Base-by-base conservation (phyloP, 2,329 filamentous ascomycete genomes). In the Aspergillus amoenus region DNA sequence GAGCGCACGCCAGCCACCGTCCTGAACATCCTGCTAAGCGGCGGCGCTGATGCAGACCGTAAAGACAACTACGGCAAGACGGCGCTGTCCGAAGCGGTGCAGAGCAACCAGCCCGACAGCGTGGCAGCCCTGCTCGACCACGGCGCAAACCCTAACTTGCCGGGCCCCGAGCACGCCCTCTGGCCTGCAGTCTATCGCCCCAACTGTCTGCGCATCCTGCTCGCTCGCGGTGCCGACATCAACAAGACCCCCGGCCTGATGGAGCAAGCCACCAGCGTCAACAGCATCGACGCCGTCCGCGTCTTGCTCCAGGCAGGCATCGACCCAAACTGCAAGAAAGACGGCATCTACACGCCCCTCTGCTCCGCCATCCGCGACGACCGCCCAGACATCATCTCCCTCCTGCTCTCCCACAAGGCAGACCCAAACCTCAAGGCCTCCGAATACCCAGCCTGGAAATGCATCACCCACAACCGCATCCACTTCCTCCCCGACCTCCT, bases 321-420 rank as follows among this genome's bases (percentile, higher is more conserved):
- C n/a, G 80, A 83, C 46, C 83, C 84, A 42, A 86, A 88, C 60
- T 68, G 77, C 9, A 84, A 83, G 62, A 87, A 87, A 68, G 87
- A 89, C 60, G 84, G 85, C 8, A 81, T 84, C 32, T 89, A 87
- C 70, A 89, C 87, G 0, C 86, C 87, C 0, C 76, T 89, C 0
- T 89, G 87, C 73, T 84, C 86, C 0, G 80, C 86, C 0, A 89
- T 89, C 61, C 84, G 87, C 21, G 87, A 89, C 70, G 83, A 89
- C 67, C 80, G 83, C 47, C 68, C 76, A 21, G 84, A 88, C 13
- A 84, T 89, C 39, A 79, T 89, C 49, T 75, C 82, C 13, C 80
- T 88, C 12, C 78, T 89, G 4, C 74, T 86, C 15, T 73, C 74
- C 43, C 76, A 80, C 32, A 78, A 78, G 7, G 82, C 81, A 6